Evolutionary conservation across 2,329 filamentous ascomycete species (phyloP).

Genomic region (Cladosporium sp.): DNA sequence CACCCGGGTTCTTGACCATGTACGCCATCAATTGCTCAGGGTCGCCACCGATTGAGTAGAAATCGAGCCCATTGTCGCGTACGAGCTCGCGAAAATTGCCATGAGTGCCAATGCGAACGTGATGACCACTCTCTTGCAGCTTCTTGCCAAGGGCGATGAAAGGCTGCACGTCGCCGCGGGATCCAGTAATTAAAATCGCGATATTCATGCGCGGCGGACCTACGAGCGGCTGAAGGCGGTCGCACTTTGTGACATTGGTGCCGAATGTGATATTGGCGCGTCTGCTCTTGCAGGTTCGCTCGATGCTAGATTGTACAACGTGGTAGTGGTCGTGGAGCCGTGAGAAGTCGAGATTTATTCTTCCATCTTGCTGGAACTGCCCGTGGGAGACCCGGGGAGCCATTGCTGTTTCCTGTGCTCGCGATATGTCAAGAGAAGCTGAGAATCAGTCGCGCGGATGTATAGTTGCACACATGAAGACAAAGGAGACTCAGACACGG

Average conservation of each 20-base stretch:
- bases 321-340: constrained; percentile 6
- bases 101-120: constrained; percentile 74
- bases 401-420: not conserved
- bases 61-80: constrained; percentile 70
- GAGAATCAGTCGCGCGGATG: not conserved
- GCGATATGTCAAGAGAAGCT: not conserved
- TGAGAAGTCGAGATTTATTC: constrained; percentile 1
- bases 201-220: constrained; percentile 57
- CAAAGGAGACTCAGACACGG: not conserved
- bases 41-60: constrained; percentile 74
- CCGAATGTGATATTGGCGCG: constrained; percentile 8
- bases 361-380: not conserved
- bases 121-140: constrained; percentile 68
- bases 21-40: constrained; percentile 68
- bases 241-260: constrained; percentile 4
- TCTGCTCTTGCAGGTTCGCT: constrained; percentile 7
- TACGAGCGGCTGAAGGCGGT: constrained; percentile 12
- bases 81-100: constrained; percentile 68
- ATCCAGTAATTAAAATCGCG: constrained; percentile 74
- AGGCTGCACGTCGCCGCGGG: constrained; percentile 74
- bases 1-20: constrained; percentile 39
- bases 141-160: constrained; percentile 70
- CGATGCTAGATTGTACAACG: not conserved
- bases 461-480: not conserved
- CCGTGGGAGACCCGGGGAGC: not conserved